Conservation (phyloP, 805 yeast genomes). For the Komagataella phaffii region DNA sequence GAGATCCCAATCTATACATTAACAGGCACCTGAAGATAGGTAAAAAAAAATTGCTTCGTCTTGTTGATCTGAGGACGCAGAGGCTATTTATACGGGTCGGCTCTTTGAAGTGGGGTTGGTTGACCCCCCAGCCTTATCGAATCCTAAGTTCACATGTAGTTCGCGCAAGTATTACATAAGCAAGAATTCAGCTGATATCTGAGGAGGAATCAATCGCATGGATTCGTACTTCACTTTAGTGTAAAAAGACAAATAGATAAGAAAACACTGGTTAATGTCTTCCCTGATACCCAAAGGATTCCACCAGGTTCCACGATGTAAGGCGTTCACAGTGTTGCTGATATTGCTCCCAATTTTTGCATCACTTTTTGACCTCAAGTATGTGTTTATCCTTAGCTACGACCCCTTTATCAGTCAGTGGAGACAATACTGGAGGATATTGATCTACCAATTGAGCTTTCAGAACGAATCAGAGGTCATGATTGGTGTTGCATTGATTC, state of each 20-base stretch:
- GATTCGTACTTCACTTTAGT: background rate
- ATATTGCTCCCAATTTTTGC: constrained; percentile 24
- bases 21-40: background rate
- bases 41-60: background rate
- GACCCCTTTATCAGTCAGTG: constrained; percentile 44
- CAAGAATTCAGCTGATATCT: background rate
- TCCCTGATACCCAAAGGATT: constrained; percentile 18
- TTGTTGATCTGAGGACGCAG: background rate
- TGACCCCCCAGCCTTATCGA: background rate
- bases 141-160: background rate
- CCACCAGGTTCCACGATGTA: constrained; percentile 24
- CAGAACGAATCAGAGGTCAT: constrained; percentile 47
- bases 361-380: constrained; percentile 30
- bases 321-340: constrained; percentile 18
- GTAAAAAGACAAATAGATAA: background rate
- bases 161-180: background rate
- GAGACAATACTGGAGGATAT: constrained; percentile 42
- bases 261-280: constrained; percentile 8
- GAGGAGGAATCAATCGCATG: background rate
- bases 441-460: constrained; percentile 35
- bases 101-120: background rate
- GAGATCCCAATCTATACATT: constrained; percentile 10
- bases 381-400: constrained; percentile 25
- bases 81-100: background rate
- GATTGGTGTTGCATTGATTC: constrained; percentile 26